These are phyloP conservation scores for Cercospora brassicicola DNA, from an alignment of 2,329 filamentous ascomycete species.

Conservation along the genomic window DNA sequence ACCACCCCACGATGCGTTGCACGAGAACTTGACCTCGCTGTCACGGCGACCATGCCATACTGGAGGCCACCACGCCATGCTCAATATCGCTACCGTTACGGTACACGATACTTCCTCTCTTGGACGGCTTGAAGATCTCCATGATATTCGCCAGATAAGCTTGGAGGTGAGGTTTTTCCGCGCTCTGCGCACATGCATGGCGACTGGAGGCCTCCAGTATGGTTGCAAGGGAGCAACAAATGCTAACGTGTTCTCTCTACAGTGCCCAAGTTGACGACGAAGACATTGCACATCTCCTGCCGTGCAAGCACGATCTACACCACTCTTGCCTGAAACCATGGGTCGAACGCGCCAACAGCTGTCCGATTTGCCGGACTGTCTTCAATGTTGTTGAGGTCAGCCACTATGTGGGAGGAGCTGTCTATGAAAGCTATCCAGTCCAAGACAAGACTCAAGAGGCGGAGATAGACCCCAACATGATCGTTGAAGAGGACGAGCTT, in stretches of 20 bases:
- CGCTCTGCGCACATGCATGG: conserved; percentile 31
- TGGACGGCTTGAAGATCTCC: conserved; percentile 43
- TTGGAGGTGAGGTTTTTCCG: conserved; percentile 42
- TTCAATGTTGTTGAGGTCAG: conserved; percentile 90
- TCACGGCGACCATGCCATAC: conserved; percentile 30
- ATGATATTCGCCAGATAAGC: conserved; percentile 43
- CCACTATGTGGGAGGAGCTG: conserved; percentile 66
- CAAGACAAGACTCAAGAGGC: conserved; percentile 85
- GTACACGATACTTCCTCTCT: conserved; percentile 38
- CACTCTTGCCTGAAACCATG: conserved; percentile 89
- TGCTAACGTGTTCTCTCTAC: conserved; percentile 30
- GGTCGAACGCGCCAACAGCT: conserved; percentile 96
- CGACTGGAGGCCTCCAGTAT: conserved; percentile 38
- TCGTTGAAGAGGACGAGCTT: conserved; percentile 61
- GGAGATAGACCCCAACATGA: conserved; percentile 80
- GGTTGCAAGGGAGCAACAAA: conserved; percentile 6
- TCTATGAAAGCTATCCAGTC: conserved; percentile 63
- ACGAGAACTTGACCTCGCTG: conserved; percentile 25
- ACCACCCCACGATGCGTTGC: conserved; percentile 32
- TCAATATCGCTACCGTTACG: conserved; percentile 27
- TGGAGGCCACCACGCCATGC: conserved; percentile 34
- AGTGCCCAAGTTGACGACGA: conserved; percentile 48
- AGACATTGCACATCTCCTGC: conserved; percentile 62
- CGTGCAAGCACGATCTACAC: conserved; percentile 90
- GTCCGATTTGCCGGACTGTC: conserved; percentile 88